phyloP scores from a whole-genome alignment of 345 rosid genomes.

The Eutrema yunnanense region DNA sequence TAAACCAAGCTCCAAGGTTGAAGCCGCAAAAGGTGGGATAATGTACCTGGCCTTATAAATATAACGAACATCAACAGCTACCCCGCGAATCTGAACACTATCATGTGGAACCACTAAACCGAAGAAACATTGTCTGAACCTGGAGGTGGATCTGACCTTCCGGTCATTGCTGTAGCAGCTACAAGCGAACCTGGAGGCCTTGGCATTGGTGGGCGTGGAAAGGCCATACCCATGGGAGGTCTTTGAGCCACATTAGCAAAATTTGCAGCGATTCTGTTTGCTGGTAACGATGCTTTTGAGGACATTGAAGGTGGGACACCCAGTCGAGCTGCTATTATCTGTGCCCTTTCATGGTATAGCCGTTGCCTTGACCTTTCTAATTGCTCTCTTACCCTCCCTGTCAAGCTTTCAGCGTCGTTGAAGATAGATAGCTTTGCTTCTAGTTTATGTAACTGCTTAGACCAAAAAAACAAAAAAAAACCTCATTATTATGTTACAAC shows the following conservation, averaged over 20 bases:
- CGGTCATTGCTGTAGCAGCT: conserved; percentile 43
- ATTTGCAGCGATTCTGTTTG: conserved; percentile 68
- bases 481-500: neutral
- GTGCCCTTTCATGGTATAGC: conserved; percentile 85
- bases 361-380: conserved; percentile 86
- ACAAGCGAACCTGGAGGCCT: conserved; percentile 51
- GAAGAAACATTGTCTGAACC: conserved; percentile 23
- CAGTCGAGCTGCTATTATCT: conserved; percentile 88
- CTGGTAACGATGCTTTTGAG: conserved; percentile 47
- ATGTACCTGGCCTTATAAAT: conserved; percentile 18
- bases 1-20: conserved; percentile 4
- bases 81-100: conserved; percentile 7
- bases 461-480: neutral
- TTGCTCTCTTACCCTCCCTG: conserved; percentile 72
- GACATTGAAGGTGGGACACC: conserved; percentile 61
- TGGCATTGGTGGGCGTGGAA: conserved; percentile 64
- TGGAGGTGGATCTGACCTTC: conserved; percentile 45
- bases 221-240: conserved; percentile 58
- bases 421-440: conserved; percentile 80
- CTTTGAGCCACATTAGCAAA: conserved; percentile 54
- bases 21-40: conserved; percentile 15
- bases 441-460: conserved; percentile 72
- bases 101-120: conserved; percentile 12
- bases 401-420: conserved; percentile 66
- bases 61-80: conserved; percentile 4